A percentile compares a stretch with the other conserved stretches of the same genome.
Conservation (phyloP, 2,329 filamentous ascomycete genomes). For the Zymoseptoria brevis region DNA sequence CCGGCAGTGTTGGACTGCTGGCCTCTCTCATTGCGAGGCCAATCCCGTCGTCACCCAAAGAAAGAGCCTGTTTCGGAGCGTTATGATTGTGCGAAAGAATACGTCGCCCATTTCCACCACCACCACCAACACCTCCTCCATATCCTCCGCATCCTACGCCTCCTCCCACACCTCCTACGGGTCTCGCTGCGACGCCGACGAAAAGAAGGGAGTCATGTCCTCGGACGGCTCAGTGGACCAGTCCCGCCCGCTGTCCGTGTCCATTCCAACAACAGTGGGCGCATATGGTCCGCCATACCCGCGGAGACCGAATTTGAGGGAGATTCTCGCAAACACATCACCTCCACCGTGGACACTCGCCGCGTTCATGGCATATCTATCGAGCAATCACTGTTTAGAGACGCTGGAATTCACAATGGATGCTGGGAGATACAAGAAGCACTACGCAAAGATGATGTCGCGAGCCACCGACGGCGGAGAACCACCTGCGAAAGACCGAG, state of each 20-base stretch:
- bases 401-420: constrained; percentile 96
- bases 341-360: constrained; percentile 82
- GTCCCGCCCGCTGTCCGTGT: constrained; percentile 43
- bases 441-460: constrained; percentile 53
- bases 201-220: constrained; percentile 45
- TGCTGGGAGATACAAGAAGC: constrained; percentile 71
- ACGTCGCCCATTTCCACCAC: constrained; percentile 22
- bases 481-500: constrained; percentile 49
- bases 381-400: constrained; percentile 93
- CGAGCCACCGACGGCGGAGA: constrained; percentile 35
- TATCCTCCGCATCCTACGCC: constrained; percentile 20
- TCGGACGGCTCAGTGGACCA: constrained; percentile 32
- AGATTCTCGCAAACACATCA: constrained; percentile 80
- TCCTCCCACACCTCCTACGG: constrained; percentile 20
- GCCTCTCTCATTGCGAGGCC: not conserved
- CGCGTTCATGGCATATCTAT: constrained; percentile 93
- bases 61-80: constrained; percentile 21
- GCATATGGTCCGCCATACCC: constrained; percentile 46
- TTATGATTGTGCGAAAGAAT: constrained; percentile 25
- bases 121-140: constrained; percentile 17
- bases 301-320: constrained; percentile 65
- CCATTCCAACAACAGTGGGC: constrained; percentile 36
- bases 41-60: not conserved
- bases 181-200: constrained; percentile 32
- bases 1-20: not conserved